These are phyloP conservation scores for Cichorium intybus DNA, from an alignment of 140 eudicot species.

Conservation along the genomic window DNA sequence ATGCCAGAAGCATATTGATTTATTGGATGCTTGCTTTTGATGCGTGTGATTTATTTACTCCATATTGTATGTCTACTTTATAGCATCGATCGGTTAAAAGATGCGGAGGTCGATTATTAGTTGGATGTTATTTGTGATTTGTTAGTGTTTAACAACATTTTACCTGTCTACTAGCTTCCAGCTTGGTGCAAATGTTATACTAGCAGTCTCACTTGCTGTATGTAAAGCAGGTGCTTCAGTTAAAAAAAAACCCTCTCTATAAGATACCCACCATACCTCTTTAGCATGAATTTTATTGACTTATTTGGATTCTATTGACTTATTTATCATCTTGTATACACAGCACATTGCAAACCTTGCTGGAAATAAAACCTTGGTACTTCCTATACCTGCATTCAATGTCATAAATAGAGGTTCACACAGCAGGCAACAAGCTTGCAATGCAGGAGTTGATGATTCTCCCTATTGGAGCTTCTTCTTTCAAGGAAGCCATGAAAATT, in stretches of 20 bases:
- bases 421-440: constrained; percentile 57
- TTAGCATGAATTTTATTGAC: no score
- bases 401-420: constrained; percentile 56
- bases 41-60: no score
- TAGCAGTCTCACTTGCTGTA: constrained; percentile 54
- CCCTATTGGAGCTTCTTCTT: constrained; percentile 54
- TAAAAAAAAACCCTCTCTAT: constrained; percentile 45
- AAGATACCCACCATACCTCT: constrained; percentile 12
- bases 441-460: constrained; percentile 62
- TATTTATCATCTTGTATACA: not conserved
- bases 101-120: not conserved
- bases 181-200: constrained; percentile 62
- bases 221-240: constrained; percentile 53
- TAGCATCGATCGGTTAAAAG: no score
- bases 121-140: not conserved
- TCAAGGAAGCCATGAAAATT: constrained; percentile 56
- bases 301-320: not conserved
- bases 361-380: constrained; percentile 50
- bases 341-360: constrained; percentile 59
- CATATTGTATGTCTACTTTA: not conserved
- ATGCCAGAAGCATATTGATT: not conserved
- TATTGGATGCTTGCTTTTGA: not conserved
- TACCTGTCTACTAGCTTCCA: constrained; percentile 31
- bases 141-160: no score
- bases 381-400: constrained; percentile 55